Evolutionary conservation across 441 rosid genomes (phyloP), one percentile per base, ranked within the genome.

Genomic region (Breynia disticha): DNA sequence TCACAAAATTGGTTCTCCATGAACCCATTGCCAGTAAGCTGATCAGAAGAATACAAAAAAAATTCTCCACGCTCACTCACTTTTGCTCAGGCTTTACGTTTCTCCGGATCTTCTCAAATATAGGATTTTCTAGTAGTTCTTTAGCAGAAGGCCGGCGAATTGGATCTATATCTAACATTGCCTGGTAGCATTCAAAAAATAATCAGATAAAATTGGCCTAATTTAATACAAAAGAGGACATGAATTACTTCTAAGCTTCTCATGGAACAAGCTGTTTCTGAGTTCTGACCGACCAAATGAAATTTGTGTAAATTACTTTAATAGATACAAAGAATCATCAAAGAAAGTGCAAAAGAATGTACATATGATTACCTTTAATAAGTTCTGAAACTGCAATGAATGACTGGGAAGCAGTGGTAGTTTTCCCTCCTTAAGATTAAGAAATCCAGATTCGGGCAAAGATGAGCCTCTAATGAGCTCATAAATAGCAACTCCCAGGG

Each of bases 381-480:
- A 77, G 65, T 78, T 81, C 55, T 88, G 97, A 61, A 91, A 74
- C 48, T 78, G 98, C 72, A 91, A 54, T 3, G 98, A 79, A 63
- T 79, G 80, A 45, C 95, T 87, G 4, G 97, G 95, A 58, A 91
- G 90, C 28, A 91, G 90, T 8, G 95, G 90, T 56, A 91, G 62
- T 64, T 76, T 88, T 49, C 98, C 97, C 57, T 77, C 94, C 74
- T 79, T 79, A 39, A 88, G 87, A 60, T 74, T 85, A n/a, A 74
- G 83, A 17, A 71, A 73, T 64, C 91, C 83, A 19, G 86, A 76
- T 65, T 86, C 85, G 28, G 83, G 76, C 71, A 88, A 74, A 69
- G 90, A 82, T 19, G 84, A 78, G 17, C 91, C 97, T 70, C 82
- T 76, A 16, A 82, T 67, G 55, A 88, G 84, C 73, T 86, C 97